These are phyloP conservation scores for Leccinellum albellum DNA, from an alignment of 768 basidiomycete genomes.

Conservation along the genomic window DNA sequence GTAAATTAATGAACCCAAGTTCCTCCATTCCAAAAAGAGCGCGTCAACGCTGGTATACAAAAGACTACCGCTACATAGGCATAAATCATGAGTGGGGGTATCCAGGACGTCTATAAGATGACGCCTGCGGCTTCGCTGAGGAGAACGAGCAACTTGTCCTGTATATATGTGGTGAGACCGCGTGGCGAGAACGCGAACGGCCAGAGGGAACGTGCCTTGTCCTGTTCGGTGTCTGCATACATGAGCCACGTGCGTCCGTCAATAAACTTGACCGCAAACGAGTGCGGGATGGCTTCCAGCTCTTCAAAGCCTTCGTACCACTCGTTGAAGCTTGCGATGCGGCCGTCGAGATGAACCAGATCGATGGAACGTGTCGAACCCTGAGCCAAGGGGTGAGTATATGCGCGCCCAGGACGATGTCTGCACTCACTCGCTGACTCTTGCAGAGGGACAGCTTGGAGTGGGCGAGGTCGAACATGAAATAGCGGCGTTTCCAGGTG, in stretches of 20 bases:
- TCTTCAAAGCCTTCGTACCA: slow-evolving; percentile 70
- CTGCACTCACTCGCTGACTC: slow-evolving; percentile 43
- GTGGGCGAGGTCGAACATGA: slow-evolving; percentile 46
- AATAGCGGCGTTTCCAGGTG: slow-evolving; percentile 65
- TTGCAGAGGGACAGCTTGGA: slow-evolving; percentile 45
- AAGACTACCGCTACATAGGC: slow-evolving; percentile 17
- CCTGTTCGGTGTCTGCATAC: slow-evolving; percentile 60
- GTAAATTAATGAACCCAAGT: background rate
- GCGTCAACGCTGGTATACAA: slow-evolving; percentile 1
- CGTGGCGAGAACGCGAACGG: background rate
- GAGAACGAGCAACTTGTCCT: slow-evolving; percentile 28
- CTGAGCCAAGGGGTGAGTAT: slow-evolving; percentile 16
- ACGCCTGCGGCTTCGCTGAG: slow-evolving; percentile 29
- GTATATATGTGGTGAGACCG: background rate
- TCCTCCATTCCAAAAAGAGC: background rate
- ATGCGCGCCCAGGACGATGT: background rate
- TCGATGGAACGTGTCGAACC: slow-evolving; percentile 29
- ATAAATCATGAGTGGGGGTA: slow-evolving; percentile 12
- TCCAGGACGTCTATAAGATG: slow-evolving; percentile 18
- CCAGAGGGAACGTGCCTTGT: slow-evolving; percentile 43
- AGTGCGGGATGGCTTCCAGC: slow-evolving; percentile 58
- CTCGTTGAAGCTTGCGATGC: slow-evolving; percentile 48
- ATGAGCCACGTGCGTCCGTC: slow-evolving; percentile 51
- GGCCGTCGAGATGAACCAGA: slow-evolving; percentile 44
- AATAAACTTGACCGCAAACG: slow-evolving; percentile 62